Percentiles rank a stretch among this genome's conserved stretches.
Evolutionary conservation across 768 basidiomycete genomes (phyloP).

Genomic region (Xerocomus potaroensis): DNA sequence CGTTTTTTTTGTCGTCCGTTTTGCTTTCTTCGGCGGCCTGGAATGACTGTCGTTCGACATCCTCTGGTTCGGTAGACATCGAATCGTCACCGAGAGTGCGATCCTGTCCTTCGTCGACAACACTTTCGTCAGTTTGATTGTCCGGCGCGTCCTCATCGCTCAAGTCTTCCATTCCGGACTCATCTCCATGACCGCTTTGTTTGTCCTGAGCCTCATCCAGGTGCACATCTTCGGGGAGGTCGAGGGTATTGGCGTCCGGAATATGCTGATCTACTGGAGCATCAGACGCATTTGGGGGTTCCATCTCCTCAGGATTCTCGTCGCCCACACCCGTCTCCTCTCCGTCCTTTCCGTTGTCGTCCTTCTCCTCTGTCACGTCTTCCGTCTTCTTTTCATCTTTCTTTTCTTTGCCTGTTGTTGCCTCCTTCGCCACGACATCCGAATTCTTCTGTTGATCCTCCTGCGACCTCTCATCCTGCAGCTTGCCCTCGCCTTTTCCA

Average conservation of each 20-base stretch:
- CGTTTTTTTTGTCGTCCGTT: slow-evolving; percentile 23
- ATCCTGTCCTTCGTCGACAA: slow-evolving; percentile 5
- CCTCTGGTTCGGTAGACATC: slow-evolving; percentile 23
- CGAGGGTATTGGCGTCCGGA: slow-evolving; percentile 76
- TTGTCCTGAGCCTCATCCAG: slow-evolving; percentile 39
- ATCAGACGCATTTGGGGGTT: slow-evolving; percentile 48
- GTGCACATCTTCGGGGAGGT: slow-evolving; percentile 86
- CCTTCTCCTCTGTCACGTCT: slow-evolving; percentile 22
- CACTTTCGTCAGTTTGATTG: slow-evolving; percentile 28
- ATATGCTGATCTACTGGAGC: slow-evolving; percentile 73
- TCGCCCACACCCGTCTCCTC: slow-evolving; percentile 11
- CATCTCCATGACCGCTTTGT: slow-evolving; percentile 24
- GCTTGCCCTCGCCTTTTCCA: slow-evolving; percentile 45
- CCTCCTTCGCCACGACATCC: slow-evolving; percentile 81
- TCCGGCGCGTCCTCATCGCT: slow-evolving; percentile 26
- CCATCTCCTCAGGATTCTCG: slow-evolving; percentile 43
- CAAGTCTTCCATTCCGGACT: slow-evolving; percentile 35
- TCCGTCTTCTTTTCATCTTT: slow-evolving; percentile 33
- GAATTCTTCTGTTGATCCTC: slow-evolving; percentile 42
- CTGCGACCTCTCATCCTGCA: slow-evolving; percentile 57
- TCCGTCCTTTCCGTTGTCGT: slow-evolving; percentile 28
- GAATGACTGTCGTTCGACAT: slow-evolving; percentile 15
- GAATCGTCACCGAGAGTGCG: slow-evolving; percentile 15
- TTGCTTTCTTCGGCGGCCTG: slow-evolving; percentile 17
- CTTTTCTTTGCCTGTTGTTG: slow-evolving; percentile 34